Evolutionary conservation across 164 flowering plant species (phyloP), one percentile per base, ranked within the genome.

Genomic region (grape (Vitis vinifera)): DNA sequence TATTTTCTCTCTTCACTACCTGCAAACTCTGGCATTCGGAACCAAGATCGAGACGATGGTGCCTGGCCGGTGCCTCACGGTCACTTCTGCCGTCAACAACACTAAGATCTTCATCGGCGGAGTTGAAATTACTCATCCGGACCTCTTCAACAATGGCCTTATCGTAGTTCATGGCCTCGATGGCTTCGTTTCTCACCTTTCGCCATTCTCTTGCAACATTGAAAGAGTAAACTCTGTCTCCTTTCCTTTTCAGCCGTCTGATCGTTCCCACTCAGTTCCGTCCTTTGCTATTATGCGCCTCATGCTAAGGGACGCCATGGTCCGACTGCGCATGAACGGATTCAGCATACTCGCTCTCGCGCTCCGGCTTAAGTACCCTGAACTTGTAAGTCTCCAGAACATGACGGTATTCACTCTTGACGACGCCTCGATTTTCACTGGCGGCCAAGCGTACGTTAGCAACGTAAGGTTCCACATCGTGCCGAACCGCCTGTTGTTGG

Each of bases 21-120:
- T 89, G 69, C 72, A 75, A 37, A 71, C 69, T 3, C 84, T 91
- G 44, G 70, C 85, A 11, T 87, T 82, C 76, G 91, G 89, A 10
- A 85, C 91, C 62, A 87, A 87, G 62, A 68, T 90, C 74, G 87
- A 86, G 68, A 82, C 91, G 15, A 60, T 87, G 58, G 70, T 74
- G 58, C 83, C 90, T 12, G 86, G 82, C 64, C 89, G 83, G 16
- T 90, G 96, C 77, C 62, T 87, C 63, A 86, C 88, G n/a, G 67
- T 88, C 66, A 89, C 91, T 51, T 73, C 83, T 23, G 66, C 76
- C 3, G 30, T 5, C 8, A 31, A 75, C 71, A 44, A 51, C 72
- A 23, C 74, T 17, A 78, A 72, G 63, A 59, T 87, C 61, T 83
- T 81, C 78, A 59, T 86, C 74, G 81, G 82, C 49, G 89, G 88